phyloP scores from a whole-genome alignment of 2,329 filamentous ascomycete genomes.

The Beauveria sp. region DNA sequence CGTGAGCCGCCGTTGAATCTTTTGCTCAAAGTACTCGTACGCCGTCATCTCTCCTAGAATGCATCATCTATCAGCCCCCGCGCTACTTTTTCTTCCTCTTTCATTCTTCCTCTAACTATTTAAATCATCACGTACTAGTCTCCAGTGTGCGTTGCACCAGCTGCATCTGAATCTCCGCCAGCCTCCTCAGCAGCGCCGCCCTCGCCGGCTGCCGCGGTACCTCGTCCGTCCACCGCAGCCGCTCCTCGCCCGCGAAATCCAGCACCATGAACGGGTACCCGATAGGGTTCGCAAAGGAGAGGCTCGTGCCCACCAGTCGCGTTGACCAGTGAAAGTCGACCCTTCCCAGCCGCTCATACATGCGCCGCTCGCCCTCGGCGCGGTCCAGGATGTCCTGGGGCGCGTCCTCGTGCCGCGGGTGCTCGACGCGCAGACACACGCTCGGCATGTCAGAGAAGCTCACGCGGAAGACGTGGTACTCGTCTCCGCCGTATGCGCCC shows the following conservation, averaged over 20 bases:
- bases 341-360: not conserved
- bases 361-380: not conserved
- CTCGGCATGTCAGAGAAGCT: not conserved
- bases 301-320: not conserved
- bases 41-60: not conserved
- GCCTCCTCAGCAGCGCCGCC: not conserved
- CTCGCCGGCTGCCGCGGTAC: not conserved
- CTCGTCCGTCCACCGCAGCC: not conserved
- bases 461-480: not conserved
- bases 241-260: not conserved
- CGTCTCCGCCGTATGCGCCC: not conserved
- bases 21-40: not conserved
- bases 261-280: slow-evolving; percentile 2
- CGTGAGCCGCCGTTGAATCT: not conserved
- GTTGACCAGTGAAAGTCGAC: not conserved
- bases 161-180: not conserved
- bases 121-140: not conserved
- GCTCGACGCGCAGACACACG: not conserved
- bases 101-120: not conserved
- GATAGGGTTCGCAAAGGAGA: slow-evolving; percentile 3
- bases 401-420: not conserved
- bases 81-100: not conserved
- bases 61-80: not conserved
- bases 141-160: not conserved
- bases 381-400: not conserved